These are phyloP conservation scores for Colletotrichum filicis DNA, from an alignment of 2,329 filamentous ascomycete species.

Conservation along the genomic window DNA sequence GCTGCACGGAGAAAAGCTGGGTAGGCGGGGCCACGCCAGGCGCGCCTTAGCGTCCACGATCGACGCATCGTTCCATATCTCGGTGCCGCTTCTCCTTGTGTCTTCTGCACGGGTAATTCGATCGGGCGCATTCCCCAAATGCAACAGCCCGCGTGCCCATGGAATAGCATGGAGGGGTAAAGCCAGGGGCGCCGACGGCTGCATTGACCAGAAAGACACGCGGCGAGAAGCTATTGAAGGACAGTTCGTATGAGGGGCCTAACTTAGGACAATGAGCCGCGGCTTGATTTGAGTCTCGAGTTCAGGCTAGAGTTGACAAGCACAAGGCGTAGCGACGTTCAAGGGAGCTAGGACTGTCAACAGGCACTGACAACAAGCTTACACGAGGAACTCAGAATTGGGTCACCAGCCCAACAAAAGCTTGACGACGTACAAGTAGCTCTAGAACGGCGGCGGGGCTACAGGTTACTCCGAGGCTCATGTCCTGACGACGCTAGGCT, in stretches of 20 bases:
- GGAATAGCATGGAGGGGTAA: background rate
- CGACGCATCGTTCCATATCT: constrained; percentile 21
- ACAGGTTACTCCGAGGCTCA: constrained; percentile 18
- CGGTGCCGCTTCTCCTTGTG: background rate
- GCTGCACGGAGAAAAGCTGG: constrained; percentile 24
- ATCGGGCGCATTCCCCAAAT: background rate
- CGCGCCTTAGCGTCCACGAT: constrained; percentile 30
- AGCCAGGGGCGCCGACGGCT: background rate
- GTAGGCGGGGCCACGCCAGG: constrained; percentile 26
- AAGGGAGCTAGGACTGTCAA: constrained; percentile 5
- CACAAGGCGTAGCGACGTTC: background rate
- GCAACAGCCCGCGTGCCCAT: constrained; percentile 13
- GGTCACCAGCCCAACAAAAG: constrained; percentile 21
- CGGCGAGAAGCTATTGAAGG: constrained; percentile 5
- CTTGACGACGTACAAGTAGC: constrained; percentile 11
- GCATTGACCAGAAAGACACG: constrained; percentile 11
- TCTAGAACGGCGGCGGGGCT: constrained; percentile 10
- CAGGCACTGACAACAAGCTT: background rate
- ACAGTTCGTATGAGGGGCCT: background rate
- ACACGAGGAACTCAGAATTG: background rate
- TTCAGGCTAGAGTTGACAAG: background rate
- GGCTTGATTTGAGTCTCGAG: background rate
- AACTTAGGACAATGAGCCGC: background rate
- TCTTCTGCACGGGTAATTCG: constrained; percentile 7
- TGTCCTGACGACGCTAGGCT: constrained; percentile 6